These are phyloP conservation scores for Aethionema arabicum DNA, from an alignment of 345 rosid genomes.

Conservation along the genomic window DNA sequence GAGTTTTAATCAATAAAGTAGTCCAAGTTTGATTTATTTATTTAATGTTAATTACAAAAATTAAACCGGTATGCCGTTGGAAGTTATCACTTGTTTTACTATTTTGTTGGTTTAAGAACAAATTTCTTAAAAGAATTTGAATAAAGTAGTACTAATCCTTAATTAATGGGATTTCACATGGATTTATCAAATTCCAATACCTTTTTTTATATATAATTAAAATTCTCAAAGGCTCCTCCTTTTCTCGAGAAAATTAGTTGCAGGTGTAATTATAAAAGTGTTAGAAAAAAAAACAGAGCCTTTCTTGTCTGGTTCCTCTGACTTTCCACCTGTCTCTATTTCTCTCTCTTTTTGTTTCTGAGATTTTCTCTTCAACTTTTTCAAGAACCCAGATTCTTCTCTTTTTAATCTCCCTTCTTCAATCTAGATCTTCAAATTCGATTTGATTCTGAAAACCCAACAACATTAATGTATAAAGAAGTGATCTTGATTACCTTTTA, in stretches of 20 bases:
- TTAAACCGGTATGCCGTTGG: conserved; percentile 5
- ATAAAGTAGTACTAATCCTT: conserved; percentile 18
- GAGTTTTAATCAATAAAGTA: too few species aligned
- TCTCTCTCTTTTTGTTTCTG: not conserved
- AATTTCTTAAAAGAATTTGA: not conserved
- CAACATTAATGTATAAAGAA: conserved; percentile 21
- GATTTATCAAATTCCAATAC: conserved; percentile 25
- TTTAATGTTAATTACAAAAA: too few species aligned
- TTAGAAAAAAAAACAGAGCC: not conserved
- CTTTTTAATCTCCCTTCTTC: not conserved
- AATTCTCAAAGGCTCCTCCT: conserved; percentile 22
- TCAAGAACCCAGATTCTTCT: conserved; percentile 19
- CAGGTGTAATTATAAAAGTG: conserved; percentile 22
- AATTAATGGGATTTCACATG: conserved; percentile 35
- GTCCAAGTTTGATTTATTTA: too few species aligned
- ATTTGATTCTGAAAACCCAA: not conserved
- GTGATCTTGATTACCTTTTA: conserved; percentile 12
- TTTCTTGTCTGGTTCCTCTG: conserved; percentile 33
- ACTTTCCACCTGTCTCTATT: conserved; percentile 17
- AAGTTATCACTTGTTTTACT: conserved; percentile 1
- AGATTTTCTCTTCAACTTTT: conserved; percentile 19
- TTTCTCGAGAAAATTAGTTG: conserved; percentile 31
- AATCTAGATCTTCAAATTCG: conserved; percentile 7
- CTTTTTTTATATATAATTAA: conserved; percentile 7
- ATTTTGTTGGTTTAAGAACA: not conserved